Evolutionary conservation across 345 rosid species (phyloP).

Genomic region (Nephelium lappaceum): DNA sequence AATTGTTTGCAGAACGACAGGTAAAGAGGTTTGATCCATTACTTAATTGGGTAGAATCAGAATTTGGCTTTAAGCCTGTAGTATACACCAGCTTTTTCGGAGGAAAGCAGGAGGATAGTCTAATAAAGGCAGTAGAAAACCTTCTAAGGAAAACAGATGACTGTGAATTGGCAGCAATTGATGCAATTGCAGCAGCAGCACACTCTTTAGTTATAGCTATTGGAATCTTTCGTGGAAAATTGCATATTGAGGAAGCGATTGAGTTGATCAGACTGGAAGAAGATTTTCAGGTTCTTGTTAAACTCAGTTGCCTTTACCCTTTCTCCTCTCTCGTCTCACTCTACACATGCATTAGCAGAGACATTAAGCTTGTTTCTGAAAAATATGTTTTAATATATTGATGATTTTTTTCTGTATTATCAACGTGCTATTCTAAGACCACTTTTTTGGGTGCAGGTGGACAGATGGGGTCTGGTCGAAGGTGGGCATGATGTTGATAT

Average conservation of each 20-base stretch:
- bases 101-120: conserved; percentile 84
- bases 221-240: conserved; percentile 64
- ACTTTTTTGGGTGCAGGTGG: conserved; percentile 52
- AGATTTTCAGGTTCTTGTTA: conserved; percentile 75
- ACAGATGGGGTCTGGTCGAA: conserved; percentile 95
- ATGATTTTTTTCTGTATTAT: not conserved
- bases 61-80: conserved; percentile 77
- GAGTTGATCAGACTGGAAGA: conserved; percentile 92
- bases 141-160: conserved; percentile 64
- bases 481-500: conserved; percentile 94
- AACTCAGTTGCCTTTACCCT: not conserved
- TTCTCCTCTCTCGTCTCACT: not conserved
- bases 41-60: conserved; percentile 80
- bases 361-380: not conserved
- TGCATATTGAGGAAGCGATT: conserved; percentile 86
- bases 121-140: conserved; percentile 63
- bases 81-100: conserved; percentile 81
- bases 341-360: not conserved
- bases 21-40: conserved; percentile 89
- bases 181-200: conserved; percentile 86
- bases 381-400: not conserved
- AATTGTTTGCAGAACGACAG: conserved; percentile 55
- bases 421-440: conserved; percentile 11
- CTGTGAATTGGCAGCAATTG: conserved; percentile 86
- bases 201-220: conserved; percentile 78